Conservation (phyloP, 768 basidiomycete species). For the Lactarius indigo region DNA sequence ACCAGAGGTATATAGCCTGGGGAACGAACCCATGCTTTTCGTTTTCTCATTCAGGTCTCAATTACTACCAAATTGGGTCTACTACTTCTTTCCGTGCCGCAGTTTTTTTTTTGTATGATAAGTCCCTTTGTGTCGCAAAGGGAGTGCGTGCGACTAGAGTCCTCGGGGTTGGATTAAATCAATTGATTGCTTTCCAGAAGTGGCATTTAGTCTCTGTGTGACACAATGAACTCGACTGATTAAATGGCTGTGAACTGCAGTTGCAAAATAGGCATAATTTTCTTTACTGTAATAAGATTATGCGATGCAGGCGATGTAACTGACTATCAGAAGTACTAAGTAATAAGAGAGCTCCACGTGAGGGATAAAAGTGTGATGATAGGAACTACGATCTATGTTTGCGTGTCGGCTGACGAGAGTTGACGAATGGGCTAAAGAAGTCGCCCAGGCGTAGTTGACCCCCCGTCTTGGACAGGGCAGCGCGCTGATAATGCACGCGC, state of each 20-base stretch:
- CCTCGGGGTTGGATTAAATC: not conserved
- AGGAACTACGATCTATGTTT: slow-evolving; percentile 4
- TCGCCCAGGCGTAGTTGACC: slow-evolving; percentile 12
- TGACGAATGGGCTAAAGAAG: slow-evolving; percentile 17
- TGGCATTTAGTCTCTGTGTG: too few species aligned
- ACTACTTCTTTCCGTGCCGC: not conserved
- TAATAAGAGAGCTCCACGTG: not conserved
- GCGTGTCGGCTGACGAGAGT: slow-evolving; percentile 11
- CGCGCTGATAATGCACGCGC: slow-evolving; percentile 60
- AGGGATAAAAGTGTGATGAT: not conserved
- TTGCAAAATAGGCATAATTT: not conserved
- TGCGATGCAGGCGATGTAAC: not conserved
- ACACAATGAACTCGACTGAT: not conserved
- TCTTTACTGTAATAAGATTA: slow-evolving; percentile 2
- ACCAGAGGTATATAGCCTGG: not conserved
- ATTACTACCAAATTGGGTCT: not conserved
- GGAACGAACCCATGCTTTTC: too few species aligned
- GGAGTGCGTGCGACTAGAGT: too few species aligned
- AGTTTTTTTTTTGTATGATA: too few species aligned
- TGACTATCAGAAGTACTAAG: slow-evolving; percentile 26
- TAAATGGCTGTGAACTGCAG: not conserved
- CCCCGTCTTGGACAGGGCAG: slow-evolving; percentile 31
- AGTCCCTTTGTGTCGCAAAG: too few species aligned
- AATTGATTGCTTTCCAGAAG: not conserved
- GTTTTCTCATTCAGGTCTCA: not conserved